phyloP scores from a whole-genome alignment of 1,284 basidiomycete genomes.

The Laetiporus sulphureus region DNA sequence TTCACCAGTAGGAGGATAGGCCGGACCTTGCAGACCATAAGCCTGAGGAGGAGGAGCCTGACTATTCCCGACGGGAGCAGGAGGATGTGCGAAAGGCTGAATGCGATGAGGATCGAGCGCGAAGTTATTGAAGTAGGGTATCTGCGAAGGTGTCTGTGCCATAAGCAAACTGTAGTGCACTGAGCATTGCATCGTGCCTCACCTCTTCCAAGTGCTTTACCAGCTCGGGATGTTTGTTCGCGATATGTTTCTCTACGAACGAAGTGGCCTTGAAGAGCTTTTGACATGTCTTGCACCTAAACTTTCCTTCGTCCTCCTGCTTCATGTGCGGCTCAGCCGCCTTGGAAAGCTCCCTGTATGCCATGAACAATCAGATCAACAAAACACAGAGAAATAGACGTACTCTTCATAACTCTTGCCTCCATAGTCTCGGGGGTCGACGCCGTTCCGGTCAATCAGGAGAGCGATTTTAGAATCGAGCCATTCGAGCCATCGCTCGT shows the following conservation, averaged over 20 bases:
- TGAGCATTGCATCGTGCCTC: conserved; percentile 12
- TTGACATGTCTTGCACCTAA: conserved; percentile 89
- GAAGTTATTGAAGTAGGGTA: conserved; percentile 89
- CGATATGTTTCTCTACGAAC: conserved; percentile 93
- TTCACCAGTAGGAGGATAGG: conserved; percentile 36
- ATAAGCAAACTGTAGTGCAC: not conserved
- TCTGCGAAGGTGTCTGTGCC: conserved; percentile 33
- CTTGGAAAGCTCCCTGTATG: conserved; percentile 69
- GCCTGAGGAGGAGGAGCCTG: conserved; percentile 73
- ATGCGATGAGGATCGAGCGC: conserved; percentile 89
- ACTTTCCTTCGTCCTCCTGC: conserved; percentile 93
- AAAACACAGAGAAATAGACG: conserved; percentile 24
- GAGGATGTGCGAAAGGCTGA: conserved; percentile 78
- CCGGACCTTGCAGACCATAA: conserved; percentile 62
- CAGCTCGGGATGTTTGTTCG: conserved; percentile 82
- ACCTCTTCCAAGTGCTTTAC: conserved; percentile 76
- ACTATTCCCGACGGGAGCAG: conserved; percentile 51
- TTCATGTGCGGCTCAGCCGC: conserved; percentile 77
- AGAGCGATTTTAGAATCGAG: conserved; percentile 80
- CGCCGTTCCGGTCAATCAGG: conserved; percentile 64
- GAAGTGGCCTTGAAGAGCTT: conserved; percentile 95
- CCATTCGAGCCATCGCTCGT: conserved; percentile 84
- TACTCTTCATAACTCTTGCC: conserved; percentile 88
- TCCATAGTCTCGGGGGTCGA: conserved; percentile 82
- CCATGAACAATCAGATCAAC: conserved; percentile 10